Percentiles rank a stretch among this genome's conserved stretches.
Conservation (phyloP, 768 basidiomycete genomes). For the Hemileccinum impolitum region DNA sequence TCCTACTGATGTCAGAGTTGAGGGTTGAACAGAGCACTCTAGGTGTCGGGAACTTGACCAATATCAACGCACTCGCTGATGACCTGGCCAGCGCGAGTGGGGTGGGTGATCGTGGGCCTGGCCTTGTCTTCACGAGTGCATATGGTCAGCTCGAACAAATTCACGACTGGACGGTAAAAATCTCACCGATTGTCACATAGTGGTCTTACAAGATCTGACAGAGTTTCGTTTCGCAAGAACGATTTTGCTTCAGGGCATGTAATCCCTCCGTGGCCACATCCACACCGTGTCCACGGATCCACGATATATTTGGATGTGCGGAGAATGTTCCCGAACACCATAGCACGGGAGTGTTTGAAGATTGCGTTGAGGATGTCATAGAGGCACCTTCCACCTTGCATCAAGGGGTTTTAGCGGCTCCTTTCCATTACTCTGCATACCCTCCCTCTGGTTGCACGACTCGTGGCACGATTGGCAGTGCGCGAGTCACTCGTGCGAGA, state of each 20-base stretch:
- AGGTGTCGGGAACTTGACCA: slow-evolving; percentile 64
- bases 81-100: slow-evolving; percentile 60
- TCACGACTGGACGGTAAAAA: slow-evolving; percentile 66
- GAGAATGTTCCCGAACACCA: slow-evolving; percentile 64
- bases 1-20: slow-evolving; percentile 13
- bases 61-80: slow-evolving; percentile 57
- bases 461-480: slow-evolving; percentile 50
- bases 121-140: slow-evolving; percentile 70
- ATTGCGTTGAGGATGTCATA: slow-evolving; percentile 51
- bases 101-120: slow-evolving; percentile 59
- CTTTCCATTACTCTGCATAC: slow-evolving; percentile 53
- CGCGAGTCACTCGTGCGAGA: slow-evolving; percentile 26
- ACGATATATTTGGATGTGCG: slow-evolving; percentile 51
- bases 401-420: slow-evolving; percentile 58
- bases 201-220: slow-evolving; percentile 25
- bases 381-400: slow-evolving; percentile 59
- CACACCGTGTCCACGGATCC: slow-evolving; percentile 57
- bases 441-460: slow-evolving; percentile 59
- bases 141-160: slow-evolving; percentile 58
- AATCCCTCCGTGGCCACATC: slow-evolving; percentile 49
- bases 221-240: slow-evolving; percentile 57
- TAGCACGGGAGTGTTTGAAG: slow-evolving; percentile 42
- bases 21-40: slow-evolving; percentile 30
- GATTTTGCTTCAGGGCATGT: slow-evolving; percentile 76
- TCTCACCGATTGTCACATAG: slow-evolving; percentile 3